These are phyloP conservation scores for Zarea fungicola DNA, from an alignment of 2,329 filamentous ascomycete genomes.

Conservation along the genomic window DNA sequence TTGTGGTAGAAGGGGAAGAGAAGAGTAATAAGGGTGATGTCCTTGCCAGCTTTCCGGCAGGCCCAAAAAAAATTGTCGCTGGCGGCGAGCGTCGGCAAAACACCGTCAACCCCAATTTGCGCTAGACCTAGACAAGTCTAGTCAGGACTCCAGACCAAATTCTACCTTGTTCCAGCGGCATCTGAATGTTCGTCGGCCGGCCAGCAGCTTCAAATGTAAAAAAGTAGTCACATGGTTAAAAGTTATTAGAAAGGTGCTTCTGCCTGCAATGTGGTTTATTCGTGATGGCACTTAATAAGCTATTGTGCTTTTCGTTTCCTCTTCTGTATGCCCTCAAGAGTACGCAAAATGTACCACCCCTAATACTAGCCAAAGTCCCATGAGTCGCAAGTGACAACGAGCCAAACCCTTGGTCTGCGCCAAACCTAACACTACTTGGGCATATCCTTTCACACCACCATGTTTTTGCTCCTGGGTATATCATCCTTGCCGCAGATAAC, in stretches of 20 bases:
- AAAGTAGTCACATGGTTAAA: not conserved
- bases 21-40: slow-evolving; percentile 15
- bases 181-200: not conserved
- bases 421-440: not conserved
- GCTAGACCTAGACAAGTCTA: slow-evolving; percentile 2
- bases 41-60: slow-evolving; percentile 14
- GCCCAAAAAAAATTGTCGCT: slow-evolving; percentile 36
- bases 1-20: slow-evolving; percentile 16
- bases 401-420: not conserved
- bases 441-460: not conserved
- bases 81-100: slow-evolving; percentile 35
- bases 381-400: not conserved
- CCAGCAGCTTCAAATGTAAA: not conserved
- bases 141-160: slow-evolving; percentile 1
- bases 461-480: not conserved
- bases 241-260: not conserved
- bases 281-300: too few relatives aligned
- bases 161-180: slow-evolving; percentile 11
- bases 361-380: not conserved
- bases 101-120: slow-evolving; percentile 21
- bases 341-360: not conserved
- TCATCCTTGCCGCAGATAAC: not conserved
- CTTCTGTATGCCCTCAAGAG: not conserved
- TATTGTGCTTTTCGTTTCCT: not conserved
- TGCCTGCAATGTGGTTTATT: too few relatives aligned